Evolutionary conservation across 2,329 filamentous ascomycete genomes (phyloP).

Genomic region (Aaosphaeria pasadenensis): DNA sequence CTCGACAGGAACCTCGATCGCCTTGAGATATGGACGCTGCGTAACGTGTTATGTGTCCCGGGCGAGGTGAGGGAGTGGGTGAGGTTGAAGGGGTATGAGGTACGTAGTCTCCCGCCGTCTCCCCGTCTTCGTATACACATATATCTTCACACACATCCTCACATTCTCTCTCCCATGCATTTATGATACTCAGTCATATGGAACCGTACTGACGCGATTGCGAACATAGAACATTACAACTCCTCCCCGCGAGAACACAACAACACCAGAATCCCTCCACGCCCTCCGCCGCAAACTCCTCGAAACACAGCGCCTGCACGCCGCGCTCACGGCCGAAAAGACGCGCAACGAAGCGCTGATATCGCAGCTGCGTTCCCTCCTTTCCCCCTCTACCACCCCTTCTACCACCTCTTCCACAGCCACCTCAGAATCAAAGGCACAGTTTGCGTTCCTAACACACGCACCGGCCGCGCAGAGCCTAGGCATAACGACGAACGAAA

Average conservation of each 20-base stretch:
- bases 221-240: conserved; percentile 21
- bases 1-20: conserved; percentile 52
- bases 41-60: conserved; percentile 61
- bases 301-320: conserved; percentile 74
- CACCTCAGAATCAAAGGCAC: conserved; percentile 5
- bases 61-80: conserved; percentile 74
- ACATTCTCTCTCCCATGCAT: no score
- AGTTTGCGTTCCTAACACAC: conserved; percentile 57
- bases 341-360: conserved; percentile 71
- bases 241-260: conserved; percentile 34
- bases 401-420: conserved; percentile 14
- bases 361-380: conserved; percentile 58
- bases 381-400: conserved; percentile 24
- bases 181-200: background rate
- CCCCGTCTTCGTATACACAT: background rate
- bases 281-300: conserved; percentile 70
- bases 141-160: background rate
- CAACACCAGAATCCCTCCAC: conserved; percentile 66
- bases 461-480: conserved; percentile 46
- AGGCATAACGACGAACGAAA: conserved; percentile 14
- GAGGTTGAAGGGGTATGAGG: conserved; percentile 80
- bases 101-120: conserved; percentile 27
- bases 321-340: conserved; percentile 66
- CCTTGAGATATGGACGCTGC: conserved; percentile 74
- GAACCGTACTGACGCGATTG: background rate